Conservation (phyloP, 1,284 basidiomycete species). For the Thecaphora thlaspeos region DNA sequence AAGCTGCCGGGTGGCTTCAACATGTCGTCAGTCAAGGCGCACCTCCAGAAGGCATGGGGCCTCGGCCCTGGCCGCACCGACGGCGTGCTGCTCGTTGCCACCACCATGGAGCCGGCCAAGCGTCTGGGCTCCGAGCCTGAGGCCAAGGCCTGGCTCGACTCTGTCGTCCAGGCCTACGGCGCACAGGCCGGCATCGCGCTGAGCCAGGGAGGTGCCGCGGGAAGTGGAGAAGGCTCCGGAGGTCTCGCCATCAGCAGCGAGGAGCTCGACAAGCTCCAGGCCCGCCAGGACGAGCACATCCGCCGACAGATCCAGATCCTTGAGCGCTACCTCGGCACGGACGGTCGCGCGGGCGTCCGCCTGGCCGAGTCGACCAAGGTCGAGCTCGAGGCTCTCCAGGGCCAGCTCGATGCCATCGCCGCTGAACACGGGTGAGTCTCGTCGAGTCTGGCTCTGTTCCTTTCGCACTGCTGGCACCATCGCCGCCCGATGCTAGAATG, state of each 20-base stretch:
- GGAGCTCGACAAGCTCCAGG: slow-evolving; percentile 93
- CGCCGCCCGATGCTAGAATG: too few relatives aligned
- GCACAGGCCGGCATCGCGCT: slow-evolving; percentile 82
- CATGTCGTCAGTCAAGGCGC: slow-evolving; percentile 80
- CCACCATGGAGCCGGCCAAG: slow-evolving; percentile 90
- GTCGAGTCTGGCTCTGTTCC: too few relatives aligned
- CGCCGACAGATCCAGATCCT: slow-evolving; percentile 90
- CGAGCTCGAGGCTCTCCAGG: slow-evolving; percentile 72
- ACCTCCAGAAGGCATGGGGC: slow-evolving; percentile 66
- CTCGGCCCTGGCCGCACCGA: slow-evolving; percentile 85
- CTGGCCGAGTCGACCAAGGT: slow-evolving; percentile 82
- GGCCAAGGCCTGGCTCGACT: slow-evolving; percentile 89
- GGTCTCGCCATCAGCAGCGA: slow-evolving; percentile 84
- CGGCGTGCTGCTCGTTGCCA: slow-evolving; percentile 83
- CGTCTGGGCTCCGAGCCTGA: slow-evolving; percentile 87
- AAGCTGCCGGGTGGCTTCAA: slow-evolving; percentile 99
- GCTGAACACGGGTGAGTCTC: slow-evolving; percentile 70
- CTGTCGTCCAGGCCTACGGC: slow-evolving; percentile 79
- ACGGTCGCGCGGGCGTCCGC: slow-evolving; percentile 86
- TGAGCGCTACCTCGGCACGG: slow-evolving; percentile 91
- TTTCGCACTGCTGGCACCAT: too few relatives aligned
- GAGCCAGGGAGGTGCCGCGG: slow-evolving; percentile 60
- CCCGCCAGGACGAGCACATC: slow-evolving; percentile 87
- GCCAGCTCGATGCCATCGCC: slow-evolving; percentile 79
- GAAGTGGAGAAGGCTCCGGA: slow-evolving; percentile 63